Percentiles rank a stretch among this genome's conserved stretches.
Evolutionary conservation across 106 monocot genomes (phyloP).

Genomic region (Posidonia australis): DNA sequence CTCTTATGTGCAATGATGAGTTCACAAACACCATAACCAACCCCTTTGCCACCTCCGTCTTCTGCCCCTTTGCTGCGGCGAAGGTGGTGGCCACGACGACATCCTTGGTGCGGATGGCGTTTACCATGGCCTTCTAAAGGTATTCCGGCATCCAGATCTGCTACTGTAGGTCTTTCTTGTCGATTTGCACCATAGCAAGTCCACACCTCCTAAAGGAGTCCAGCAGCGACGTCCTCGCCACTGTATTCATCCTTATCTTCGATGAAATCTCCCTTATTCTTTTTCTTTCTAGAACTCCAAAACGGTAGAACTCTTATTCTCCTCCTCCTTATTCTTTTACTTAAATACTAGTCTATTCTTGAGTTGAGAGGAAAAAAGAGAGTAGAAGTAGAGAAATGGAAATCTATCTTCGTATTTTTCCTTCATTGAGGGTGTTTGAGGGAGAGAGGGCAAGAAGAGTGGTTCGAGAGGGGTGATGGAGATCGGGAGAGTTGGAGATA

Average conservation of each 20-base stretch:
- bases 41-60: conserved; percentile 21
- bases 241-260: conserved; percentile 10
- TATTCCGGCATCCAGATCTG: conserved; percentile 56
- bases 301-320: too few relatives aligned
- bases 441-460: too few relatives aligned
- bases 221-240: conserved; percentile 37
- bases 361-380: too few relatives aligned
- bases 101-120: not conserved
- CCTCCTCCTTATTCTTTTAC: too few relatives aligned
- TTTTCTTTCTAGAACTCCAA: not conserved
- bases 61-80: not conserved
- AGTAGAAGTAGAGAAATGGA: too few relatives aligned
- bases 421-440: too few relatives aligned
- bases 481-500: too few relatives aligned
- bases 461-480: too few relatives aligned
- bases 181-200: conserved; percentile 39
- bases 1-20: too few relatives aligned
- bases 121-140: conserved; percentile 35
- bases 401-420: too few relatives aligned
- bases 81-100: too few relatives aligned
- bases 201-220: conserved; percentile 54
- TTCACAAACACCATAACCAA: conserved; percentile 86
- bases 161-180: conserved; percentile 49
- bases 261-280: conserved; percentile 2
- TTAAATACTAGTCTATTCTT: too few relatives aligned